Evolutionary conservation across 2,329 filamentous ascomycete species (phyloP).

Genomic region (Aspergillus fumigatus): DNA sequence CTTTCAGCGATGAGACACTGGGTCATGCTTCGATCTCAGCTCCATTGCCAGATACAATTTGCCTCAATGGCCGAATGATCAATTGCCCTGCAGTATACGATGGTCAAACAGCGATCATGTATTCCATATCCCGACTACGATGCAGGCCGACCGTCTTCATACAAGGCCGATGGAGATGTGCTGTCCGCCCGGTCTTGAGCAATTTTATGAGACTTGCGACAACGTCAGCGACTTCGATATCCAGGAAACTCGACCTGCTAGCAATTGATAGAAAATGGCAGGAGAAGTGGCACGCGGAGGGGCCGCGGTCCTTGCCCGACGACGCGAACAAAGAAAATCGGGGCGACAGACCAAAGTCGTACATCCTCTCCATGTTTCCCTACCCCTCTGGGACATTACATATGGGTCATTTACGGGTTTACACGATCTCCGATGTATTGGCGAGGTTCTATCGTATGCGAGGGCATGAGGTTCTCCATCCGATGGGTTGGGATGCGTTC

Average conservation of each 20-base stretch:
- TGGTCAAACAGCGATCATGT: constrained; percentile 23
- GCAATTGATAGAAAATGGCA: constrained; percentile 54
- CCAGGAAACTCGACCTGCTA: constrained; percentile 38
- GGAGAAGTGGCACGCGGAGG: constrained; percentile 40
- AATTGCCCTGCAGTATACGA: constrained; percentile 11
- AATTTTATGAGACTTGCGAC: constrained; percentile 22
- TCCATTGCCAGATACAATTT: neutral
- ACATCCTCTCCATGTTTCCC: constrained; percentile 87
- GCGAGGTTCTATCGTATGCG: constrained; percentile 71
- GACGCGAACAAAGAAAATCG: neutral
- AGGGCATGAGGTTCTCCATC: constrained; percentile 70
- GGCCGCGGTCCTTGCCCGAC: neutral
- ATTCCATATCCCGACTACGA: constrained; percentile 24
- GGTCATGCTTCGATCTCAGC: neutral
- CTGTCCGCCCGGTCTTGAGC: constrained; percentile 11
- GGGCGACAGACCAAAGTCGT: constrained; percentile 45
- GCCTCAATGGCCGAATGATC: neutral
- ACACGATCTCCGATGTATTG: constrained; percentile 83
- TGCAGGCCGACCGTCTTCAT: constrained; percentile 17
- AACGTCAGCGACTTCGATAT: constrained; percentile 12
- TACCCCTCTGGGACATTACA: constrained; percentile 86
- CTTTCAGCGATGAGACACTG: neutral
- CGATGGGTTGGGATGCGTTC: constrained; percentile 96
- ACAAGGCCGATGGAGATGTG: constrained; percentile 15
- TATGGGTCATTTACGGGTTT: constrained; percentile 81